phyloP scores from a whole-genome alignment of 1,139 yeast species.

The Suhomyces kunorum region DNA sequence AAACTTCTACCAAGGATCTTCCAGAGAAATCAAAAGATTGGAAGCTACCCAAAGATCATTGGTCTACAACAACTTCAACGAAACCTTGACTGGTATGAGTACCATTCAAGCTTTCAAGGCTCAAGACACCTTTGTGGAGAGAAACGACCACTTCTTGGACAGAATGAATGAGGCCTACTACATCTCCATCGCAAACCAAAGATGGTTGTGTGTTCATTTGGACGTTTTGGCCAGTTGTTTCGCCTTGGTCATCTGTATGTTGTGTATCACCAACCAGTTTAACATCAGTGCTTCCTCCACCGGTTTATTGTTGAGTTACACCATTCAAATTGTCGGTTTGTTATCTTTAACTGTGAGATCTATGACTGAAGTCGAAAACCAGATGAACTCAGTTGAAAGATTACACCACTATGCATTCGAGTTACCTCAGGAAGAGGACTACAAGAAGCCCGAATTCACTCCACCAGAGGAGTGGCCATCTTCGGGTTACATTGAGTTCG shows the following conservation, averaged over 20 bases:
- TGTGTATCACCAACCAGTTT: conserved; percentile 44
- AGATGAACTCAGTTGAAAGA: conserved; percentile 51
- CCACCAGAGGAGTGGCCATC: conserved; percentile 67
- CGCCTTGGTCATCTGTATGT: conserved; percentile 42
- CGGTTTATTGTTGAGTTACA: conserved; percentile 46
- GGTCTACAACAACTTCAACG: conserved; percentile 49
- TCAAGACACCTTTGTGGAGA: conserved; percentile 33
- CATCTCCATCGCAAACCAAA: conserved; percentile 43
- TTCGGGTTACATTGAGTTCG: conserved; percentile 39
- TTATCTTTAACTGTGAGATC: conserved; percentile 45
- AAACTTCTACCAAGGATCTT: conserved; percentile 45
- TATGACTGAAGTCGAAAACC: conserved; percentile 49
- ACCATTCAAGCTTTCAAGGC: conserved; percentile 43
- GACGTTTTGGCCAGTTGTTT: conserved; percentile 41
- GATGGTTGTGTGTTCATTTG: conserved; percentile 47
- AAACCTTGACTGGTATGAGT: conserved; percentile 46
- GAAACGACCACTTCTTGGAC: conserved; percentile 39
- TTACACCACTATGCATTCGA: conserved; percentile 43
- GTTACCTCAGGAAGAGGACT: conserved; percentile 64
- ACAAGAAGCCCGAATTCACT: conserved; percentile 50
- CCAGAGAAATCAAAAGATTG: conserved; percentile 47
- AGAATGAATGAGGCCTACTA: conserved; percentile 48
- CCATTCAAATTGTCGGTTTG: conserved; percentile 46
- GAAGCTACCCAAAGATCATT: conserved; percentile 49
- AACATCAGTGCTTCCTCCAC: conserved; percentile 45